Base-by-base conservation (phyloP, 768 basidiomycete species). In the Collybia sp. region DNA sequence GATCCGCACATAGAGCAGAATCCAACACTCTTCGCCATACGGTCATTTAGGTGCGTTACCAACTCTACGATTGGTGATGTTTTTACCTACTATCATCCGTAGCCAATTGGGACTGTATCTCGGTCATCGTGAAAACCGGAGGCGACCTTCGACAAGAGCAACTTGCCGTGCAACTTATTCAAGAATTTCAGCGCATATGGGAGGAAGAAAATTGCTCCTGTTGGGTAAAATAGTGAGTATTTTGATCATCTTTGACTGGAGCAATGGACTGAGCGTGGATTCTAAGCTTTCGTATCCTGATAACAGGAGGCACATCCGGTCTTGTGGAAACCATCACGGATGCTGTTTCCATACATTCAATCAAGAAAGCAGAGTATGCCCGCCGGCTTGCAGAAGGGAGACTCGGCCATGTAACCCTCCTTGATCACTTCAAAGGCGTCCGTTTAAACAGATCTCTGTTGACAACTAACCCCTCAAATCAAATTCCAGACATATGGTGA, bases 331-430 rank as follows among this genome's bases (percentile, higher is more conserved):
- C 96, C 0, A 97, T 99, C 53, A 97, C 93, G 3, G 96, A 99
- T 55, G 89, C 95, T 0, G 93, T 98, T 0, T 98, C 96, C 4
- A 92, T 99, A 54, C 96, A 99, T 62, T 98, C 96, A 1, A 96
- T 99, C 64, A 99, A 99, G 75, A 99, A 99, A 67, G 88, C 92
- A 2, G 95, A 96, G 61, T 98, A 98, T 64, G 94, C 95, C 1
- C 80, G 91, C 54, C 76, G 92, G 45, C 66, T 95, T 45, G 79
- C 91, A 3, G 79, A 82, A 54, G 87, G 92, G 30, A 78, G 82
- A 44, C 69, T 95, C 15, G 88, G 87, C 30, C 85, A 93, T 59
- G 95, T 96, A 40, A 89, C 89, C 1, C 62, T 99, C 43, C 67
- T 92, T 52, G 94, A 99, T 60, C 92, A 99, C 65, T 99, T 96